Evolutionary conservation across 306 rosid genomes (phyloP).

Genomic region (Lotus japonicus): DNA sequence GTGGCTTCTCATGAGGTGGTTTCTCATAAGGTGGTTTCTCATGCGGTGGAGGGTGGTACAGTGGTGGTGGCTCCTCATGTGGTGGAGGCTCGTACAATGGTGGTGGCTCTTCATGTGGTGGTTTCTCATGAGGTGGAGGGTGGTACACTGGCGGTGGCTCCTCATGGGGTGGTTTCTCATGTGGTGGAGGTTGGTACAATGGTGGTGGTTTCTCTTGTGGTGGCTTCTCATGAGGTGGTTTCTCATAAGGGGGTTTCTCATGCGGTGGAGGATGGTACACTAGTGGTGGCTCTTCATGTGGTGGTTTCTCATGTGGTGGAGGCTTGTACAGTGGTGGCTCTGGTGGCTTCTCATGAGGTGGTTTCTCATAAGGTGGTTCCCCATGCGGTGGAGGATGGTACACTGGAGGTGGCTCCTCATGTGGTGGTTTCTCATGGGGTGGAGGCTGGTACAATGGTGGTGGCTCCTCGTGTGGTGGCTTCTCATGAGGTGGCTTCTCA

Average conservation of each 20-base stretch:
- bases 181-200: not conserved
- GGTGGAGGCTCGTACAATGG: not conserved
- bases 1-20: too few relatives aligned
- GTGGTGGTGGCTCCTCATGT: too few relatives aligned
- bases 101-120: not conserved
- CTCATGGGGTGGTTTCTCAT: not conserved
- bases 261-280: not conserved
- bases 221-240: not conserved
- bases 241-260: not conserved
- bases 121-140: not conserved
- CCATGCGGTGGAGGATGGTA: not conserved
- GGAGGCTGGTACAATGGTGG: too few relatives aligned
- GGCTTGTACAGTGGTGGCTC: constrained; percentile 15
- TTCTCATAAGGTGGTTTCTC: too few relatives aligned
- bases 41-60: too few relatives aligned
- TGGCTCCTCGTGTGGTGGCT: not conserved
- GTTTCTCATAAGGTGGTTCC: not conserved
- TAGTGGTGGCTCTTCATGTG: not conserved
- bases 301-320: not conserved
- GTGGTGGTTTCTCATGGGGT: not conserved
- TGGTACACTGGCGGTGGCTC: not conserved
- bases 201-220: not conserved
- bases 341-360: constrained; percentile 5
- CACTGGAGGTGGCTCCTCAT: not conserved
- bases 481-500: not conserved